Percentiles rank a stretch among this genome's conserved stretches.
These are phyloP conservation scores for Perkinsus marinus DNA, from an alignment of 169 alveolate genomes.

Conservation along the genomic window DNA sequence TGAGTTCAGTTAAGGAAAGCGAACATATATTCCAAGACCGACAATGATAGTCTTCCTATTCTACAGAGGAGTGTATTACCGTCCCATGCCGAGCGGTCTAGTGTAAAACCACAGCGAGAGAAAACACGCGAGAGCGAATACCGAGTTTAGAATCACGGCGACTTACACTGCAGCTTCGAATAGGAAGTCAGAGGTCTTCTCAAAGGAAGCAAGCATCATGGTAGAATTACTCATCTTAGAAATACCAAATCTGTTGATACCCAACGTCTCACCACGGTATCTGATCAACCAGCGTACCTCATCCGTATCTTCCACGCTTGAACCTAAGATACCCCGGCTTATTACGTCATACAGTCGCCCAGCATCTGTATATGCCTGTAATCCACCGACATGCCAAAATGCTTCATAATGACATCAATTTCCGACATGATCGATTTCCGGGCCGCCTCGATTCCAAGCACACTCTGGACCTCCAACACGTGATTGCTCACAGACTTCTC, in stretches of 20 bases:
- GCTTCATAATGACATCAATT: slow-evolving; percentile 76
- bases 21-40: no score
- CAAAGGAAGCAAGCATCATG: slow-evolving; percentile 95
- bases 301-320: not conserved
- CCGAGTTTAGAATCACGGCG: not conserved
- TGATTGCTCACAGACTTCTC: slow-evolving; percentile 75
- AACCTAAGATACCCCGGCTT: not conserved
- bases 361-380: slow-evolving; percentile 85
- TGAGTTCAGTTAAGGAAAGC: no score
- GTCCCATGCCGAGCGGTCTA: no score
- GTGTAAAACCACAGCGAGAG: no score
- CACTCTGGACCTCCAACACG: slow-evolving; percentile 77
- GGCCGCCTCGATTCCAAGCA: slow-evolving; percentile 75
- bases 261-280: slow-evolving; percentile 76
- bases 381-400: slow-evolving; percentile 84
- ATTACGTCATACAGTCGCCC: slow-evolving; percentile 81
- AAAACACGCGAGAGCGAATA: not conserved
- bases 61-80: no score
- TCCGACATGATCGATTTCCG: slow-evolving; percentile 82
- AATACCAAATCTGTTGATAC: slow-evolving; percentile 92
- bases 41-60: no score
- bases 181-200: slow-evolving; percentile 92
- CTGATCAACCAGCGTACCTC: not conserved
- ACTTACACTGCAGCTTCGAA: slow-evolving; percentile 85
- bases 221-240: slow-evolving; percentile 89